Base-by-base conservation (phyloP, 176 grass and related monocot species). In the Oropetium thomaeum region DNA sequence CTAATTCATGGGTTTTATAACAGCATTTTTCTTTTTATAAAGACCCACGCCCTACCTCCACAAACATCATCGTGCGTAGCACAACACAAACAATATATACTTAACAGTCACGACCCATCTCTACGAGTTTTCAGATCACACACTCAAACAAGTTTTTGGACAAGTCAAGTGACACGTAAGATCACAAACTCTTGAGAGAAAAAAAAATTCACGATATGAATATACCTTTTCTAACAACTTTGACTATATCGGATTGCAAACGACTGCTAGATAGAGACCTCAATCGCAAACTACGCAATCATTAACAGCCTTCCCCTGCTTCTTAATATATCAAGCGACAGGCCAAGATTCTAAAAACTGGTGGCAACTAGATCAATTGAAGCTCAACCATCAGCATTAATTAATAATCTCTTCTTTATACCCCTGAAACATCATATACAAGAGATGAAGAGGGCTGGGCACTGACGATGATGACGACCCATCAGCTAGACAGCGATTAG, bases 351-450 rank as follows among this genome's bases (percentile, higher is more conserved):
- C 17, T 48, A 14, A 41, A 12, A 48, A 75, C 57, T 23, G 39
- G 23, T 42, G 16, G 41, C 27, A 75, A 62, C 26, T 41, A 73
- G 54, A 74, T 14, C 10, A 19, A n/a, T 59, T 61, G 39, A 44
- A 62, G 40, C 19, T 29, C 57, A 47, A 74, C 71, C 54, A 74
- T 60, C 72, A 32, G 55, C 72, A 45, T 44, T 75, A 75, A 45
- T 44, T 75, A 75, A 22, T 16, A 57, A 60, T 30, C 15, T 59
- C 53, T 19, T 9, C 30, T 19, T 60, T 43, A 10, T 37, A 23
- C 8, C 10, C 4, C 26, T n/a, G 66, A 40, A 25, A 42, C 67
- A 73, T 55, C 11, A 71, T n/a, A n/a, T n/a, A 25, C 20, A 10
- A 27, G 22, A 35, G 4, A 35, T 16, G 15, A 38, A 59, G 37